A percentile compares a stretch with the other conserved stretches of the same genome.
Evolutionary conservation across 371 early-diverging fungal species (phyloP).

Genomic region (Mortierella sp.): DNA sequence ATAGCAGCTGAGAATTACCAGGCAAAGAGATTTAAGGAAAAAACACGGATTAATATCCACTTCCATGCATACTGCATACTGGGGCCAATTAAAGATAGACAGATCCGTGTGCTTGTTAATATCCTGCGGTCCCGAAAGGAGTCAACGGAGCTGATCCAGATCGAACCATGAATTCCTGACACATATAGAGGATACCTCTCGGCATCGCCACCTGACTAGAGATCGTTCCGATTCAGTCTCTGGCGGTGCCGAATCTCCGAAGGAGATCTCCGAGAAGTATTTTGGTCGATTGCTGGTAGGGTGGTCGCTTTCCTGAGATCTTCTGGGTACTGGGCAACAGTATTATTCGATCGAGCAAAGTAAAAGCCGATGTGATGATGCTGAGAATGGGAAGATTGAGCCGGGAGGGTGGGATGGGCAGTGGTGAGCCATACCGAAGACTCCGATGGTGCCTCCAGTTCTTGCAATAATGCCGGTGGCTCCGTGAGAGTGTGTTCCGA

Average conservation of each 20-base stretch:
- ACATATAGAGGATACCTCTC: neutral
- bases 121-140: neutral
- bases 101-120: neutral
- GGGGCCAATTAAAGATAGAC: neutral
- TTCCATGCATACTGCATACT: neutral
- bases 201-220: neutral
- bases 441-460: conserved; percentile 78
- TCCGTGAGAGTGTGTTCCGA: conserved; percentile 73
- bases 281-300: neutral
- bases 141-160: neutral
- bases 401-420: neutral
- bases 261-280: neutral
- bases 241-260: neutral
- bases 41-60: neutral
- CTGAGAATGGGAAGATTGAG: neutral
- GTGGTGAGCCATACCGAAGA: conserved; percentile 71
- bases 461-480: conserved; percentile 76
- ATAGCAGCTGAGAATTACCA: conserved; percentile 71
- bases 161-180: neutral
- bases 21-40: neutral
- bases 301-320: neutral
- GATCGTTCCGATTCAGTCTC: neutral
- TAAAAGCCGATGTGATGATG: neutral
- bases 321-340: neutral
- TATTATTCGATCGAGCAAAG: neutral